Percentiles rank a stretch among this genome's conserved stretches.
phyloP scores from a whole-genome alignment of 805 yeast genomes.

The Wickerhamia fluorescens region DNA sequence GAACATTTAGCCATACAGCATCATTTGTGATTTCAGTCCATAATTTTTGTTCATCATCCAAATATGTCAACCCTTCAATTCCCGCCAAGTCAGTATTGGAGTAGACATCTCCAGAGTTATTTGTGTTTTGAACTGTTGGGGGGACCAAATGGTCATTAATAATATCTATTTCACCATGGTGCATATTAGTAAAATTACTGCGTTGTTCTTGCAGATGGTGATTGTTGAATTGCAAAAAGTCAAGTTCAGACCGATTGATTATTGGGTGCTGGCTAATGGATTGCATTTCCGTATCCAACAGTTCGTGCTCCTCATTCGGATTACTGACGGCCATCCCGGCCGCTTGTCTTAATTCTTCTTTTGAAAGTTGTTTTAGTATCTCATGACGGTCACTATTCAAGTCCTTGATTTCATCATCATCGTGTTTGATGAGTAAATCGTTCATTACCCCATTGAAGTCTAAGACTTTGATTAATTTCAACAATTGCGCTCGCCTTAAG shows the following conservation, averaged over 20 bases:
- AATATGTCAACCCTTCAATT: constrained; percentile 35
- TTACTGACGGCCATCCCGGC: not conserved
- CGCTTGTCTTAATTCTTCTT: not conserved
- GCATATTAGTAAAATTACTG: constrained; percentile 8
- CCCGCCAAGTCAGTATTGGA: constrained; percentile 32
- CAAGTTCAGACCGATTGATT: constrained; percentile 1
- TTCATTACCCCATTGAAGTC: constrained; percentile 64
- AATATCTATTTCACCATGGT: too few species aligned
- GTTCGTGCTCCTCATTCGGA: not conserved
- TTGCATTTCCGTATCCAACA: constrained; percentile 1
- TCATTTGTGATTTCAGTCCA: constrained; percentile 77
- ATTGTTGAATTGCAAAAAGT: constrained; percentile 2
- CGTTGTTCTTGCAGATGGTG: constrained; percentile 1
- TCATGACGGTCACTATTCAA: too few species aligned
- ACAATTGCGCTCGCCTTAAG: constrained; percentile 60
- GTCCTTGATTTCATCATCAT: constrained; percentile 38
- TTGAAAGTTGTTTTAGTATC: not conserved
- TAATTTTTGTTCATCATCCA: constrained; percentile 42
- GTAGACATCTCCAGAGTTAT: constrained; percentile 21
- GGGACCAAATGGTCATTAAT: too few species aligned
- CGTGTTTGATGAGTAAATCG: constrained; percentile 50
- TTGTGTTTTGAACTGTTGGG: too few species aligned
- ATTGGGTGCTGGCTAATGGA: not conserved
- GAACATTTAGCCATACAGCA: constrained; percentile 60
- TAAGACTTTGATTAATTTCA: constrained; percentile 55